Percentiles rank a stretch among this genome's conserved stretches.
phyloP scores from a whole-genome alignment of 2,329 filamentous ascomycete genomes.

The Sporothrix variecibatus region DNA sequence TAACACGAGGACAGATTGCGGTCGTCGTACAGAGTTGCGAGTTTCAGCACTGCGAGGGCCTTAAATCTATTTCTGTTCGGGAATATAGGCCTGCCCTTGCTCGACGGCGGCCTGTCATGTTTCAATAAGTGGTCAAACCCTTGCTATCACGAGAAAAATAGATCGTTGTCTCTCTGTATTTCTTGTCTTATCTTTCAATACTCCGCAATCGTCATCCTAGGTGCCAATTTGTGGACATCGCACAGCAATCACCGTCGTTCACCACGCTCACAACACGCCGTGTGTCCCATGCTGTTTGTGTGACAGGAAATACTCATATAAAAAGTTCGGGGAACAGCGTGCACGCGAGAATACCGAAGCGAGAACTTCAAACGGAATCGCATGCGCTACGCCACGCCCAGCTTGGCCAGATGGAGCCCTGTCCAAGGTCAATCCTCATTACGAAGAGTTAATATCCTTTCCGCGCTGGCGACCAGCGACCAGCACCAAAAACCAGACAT shows the following conservation, averaged over 20 bases:
- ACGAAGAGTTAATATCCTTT: slow-evolving; percentile 15
- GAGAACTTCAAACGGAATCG: background rate
- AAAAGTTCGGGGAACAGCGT: background rate
- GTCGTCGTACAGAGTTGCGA: background rate
- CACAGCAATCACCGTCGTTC: background rate
- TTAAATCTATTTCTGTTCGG: slow-evolving; percentile 3
- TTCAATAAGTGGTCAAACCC: background rate
- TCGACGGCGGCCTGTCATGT: slow-evolving; percentile 8
- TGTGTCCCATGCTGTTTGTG: background rate
- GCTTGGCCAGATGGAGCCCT: background rate
- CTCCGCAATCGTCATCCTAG: background rate
- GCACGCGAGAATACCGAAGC: background rate
- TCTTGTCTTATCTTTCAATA: background rate
- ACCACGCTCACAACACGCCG: background rate
- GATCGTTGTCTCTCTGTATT: background rate
- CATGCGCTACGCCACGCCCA: background rate
- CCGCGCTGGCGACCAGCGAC: background rate
- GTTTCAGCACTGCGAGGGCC: slow-evolving; percentile 7
- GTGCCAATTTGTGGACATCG: background rate
- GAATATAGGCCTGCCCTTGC: background rate
- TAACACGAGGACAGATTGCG: background rate
- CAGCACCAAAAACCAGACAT: background rate
- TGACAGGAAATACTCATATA: background rate
- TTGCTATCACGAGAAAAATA: background rate
- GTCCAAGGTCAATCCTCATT: slow-evolving; percentile 20